Conservation (phyloP, 768 basidiomycete species). For the Lanmaoa pseudosensibilis region DNA sequence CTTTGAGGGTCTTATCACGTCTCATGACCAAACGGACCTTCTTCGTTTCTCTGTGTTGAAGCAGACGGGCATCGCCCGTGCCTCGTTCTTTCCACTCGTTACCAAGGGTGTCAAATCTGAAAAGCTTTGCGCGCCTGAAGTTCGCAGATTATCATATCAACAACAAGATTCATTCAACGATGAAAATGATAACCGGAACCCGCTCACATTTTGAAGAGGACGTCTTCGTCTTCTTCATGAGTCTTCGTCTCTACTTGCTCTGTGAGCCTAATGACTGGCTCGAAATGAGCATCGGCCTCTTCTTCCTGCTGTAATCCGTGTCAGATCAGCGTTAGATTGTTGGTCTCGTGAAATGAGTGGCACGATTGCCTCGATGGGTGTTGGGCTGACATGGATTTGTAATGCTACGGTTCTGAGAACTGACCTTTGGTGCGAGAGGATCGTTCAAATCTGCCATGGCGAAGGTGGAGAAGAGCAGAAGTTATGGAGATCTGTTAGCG, state of each 20-base stretch:
- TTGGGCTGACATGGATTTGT: neutral
- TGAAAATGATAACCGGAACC: neutral
- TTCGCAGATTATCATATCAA: slow-evolving; percentile 23
- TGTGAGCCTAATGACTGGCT: slow-evolving; percentile 95
- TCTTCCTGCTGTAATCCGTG: slow-evolving; percentile 49
- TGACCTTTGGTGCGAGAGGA: slow-evolving; percentile 70
- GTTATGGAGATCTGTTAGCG: slow-evolving; percentile 13
- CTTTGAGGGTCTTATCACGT: slow-evolving; percentile 99
- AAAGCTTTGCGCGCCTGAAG: slow-evolving; percentile 92
- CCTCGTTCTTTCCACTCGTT: slow-evolving; percentile 99
- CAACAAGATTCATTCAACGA: slow-evolving; percentile 1
- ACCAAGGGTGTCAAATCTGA: slow-evolving; percentile 79
- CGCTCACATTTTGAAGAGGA: slow-evolving; percentile 93
- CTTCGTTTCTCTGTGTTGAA: slow-evolving; percentile 84
- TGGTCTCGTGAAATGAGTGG: slow-evolving; percentile 29
- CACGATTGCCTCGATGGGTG: slow-evolving; percentile 28
- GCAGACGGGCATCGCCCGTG: slow-evolving; percentile 91
- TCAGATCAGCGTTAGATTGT: slow-evolving; percentile 28
- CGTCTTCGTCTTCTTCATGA: slow-evolving; percentile 89
- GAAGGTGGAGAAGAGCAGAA: slow-evolving; percentile 16
- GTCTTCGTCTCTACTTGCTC: slow-evolving; percentile 96
- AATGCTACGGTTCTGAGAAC: slow-evolving; percentile 27
- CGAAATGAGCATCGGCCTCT: slow-evolving; percentile 87
- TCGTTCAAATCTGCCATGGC: slow-evolving; percentile 60
- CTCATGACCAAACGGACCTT: slow-evolving; percentile 98